Conservation (phyloP, 1,284 basidiomycete genomes). For the Exobasidium rhododendri region DNA sequence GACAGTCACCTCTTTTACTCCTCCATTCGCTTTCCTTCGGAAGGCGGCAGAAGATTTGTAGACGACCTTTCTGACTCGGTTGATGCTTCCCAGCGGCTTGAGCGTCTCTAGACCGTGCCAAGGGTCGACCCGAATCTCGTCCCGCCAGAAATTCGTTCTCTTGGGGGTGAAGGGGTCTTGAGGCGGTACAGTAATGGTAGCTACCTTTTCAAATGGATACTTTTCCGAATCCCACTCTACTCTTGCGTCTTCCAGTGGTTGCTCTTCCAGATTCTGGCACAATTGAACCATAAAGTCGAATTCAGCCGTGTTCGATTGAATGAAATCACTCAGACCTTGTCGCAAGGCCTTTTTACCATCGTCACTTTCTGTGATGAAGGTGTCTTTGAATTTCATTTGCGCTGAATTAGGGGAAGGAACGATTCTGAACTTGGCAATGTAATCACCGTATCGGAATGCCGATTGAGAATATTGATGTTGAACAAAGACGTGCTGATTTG, state of each 20-base stretch:
- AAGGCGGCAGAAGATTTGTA: slow-evolving; percentile 24
- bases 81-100: slow-evolving; percentile 40
- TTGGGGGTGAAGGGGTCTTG: slow-evolving; percentile 38
- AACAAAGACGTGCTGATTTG: slow-evolving; percentile 30
- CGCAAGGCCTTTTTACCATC: slow-evolving; percentile 25
- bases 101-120: slow-evolving; percentile 41
- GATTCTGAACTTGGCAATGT: slow-evolving; percentile 42
- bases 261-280: slow-evolving; percentile 40
- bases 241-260: slow-evolving; percentile 37
- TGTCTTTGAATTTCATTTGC: slow-evolving; percentile 19
- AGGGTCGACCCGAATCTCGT: slow-evolving; percentile 37
- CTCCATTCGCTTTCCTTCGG: slow-evolving; percentile 23
- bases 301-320: slow-evolving; percentile 19
- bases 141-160: slow-evolving; percentile 38
- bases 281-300: slow-evolving; percentile 45
- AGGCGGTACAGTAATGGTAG: slow-evolving; percentile 30
- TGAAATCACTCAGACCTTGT: slow-evolving; percentile 25
- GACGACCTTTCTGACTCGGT: slow-evolving; percentile 37
- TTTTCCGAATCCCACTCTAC: slow-evolving; percentile 37
- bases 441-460: slow-evolving; percentile 41
- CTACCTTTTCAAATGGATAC: slow-evolving; percentile 40
- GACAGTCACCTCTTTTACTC: slow-evolving; percentile 22
- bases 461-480: slow-evolving; percentile 41
- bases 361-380: slow-evolving; percentile 20
- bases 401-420: slow-evolving; percentile 30